Base-by-base conservation (phyloP, 192 early-diverging fungal genomes). In the Paraglomus brasilianum region DNA sequence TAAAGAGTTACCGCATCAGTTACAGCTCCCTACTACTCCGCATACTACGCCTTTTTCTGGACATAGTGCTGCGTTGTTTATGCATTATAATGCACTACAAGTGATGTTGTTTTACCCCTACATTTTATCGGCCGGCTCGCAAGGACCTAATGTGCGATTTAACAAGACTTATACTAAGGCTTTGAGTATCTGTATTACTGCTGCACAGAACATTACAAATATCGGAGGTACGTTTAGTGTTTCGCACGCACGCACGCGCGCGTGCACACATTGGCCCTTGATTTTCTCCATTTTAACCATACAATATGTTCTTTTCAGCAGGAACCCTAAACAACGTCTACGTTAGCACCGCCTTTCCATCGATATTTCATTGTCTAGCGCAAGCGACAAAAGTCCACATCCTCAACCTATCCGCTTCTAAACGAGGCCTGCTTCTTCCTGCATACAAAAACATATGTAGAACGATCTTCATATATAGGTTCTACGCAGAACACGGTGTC, bases 1-100 rank as follows among this genome's bases (percentile, higher is more conserved):
- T 8, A 46, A 69, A 1, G 71, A 64, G 43, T 65, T 86, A 40
- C 84, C 84, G 13, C n/a, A 52, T 3, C 75, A 81, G 36, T 40
- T 86, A 38, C 72, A 80, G 66, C 81, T 80, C 46, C 5, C 40
- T 15, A 49, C 51, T 44, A 40, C 66, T 3, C 6, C 40, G 22
- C 66, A 69, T 11, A 30, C 36, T 55, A 55, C 15, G 13, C 51
- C 51, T 17, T 43, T 68, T 68, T 17, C 40, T 3, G 66, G 66
- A 6, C 66, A 69, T 15, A 57, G 52, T 11, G 66, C 66, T 22
- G 15, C 10, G 17, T 17, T 69, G 21, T 53, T 56, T 44, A 69
- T 69, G 66, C 41, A 46, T 45, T 47, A 69, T 56, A 38, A 69
- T n/a, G 36, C 52, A 24, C 21, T 69, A 13, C 22, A 51, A 42